Evolutionary conservation across 1,139 yeast genomes (phyloP).

Genomic region (Schwanniomyces etchellsii): DNA sequence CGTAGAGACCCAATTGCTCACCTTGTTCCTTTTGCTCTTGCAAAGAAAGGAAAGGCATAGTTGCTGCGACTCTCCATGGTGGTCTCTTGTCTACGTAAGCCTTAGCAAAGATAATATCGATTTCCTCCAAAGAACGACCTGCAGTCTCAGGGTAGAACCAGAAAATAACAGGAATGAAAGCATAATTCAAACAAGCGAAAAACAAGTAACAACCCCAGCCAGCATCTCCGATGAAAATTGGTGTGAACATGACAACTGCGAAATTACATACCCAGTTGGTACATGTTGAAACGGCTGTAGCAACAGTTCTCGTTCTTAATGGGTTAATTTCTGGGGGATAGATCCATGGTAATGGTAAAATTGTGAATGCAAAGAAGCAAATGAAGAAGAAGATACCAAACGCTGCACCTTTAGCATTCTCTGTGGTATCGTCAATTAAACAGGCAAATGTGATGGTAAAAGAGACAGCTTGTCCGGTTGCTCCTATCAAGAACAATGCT

Average conservation of each 20-base stretch:
- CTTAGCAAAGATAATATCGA: slow-evolving; percentile 41
- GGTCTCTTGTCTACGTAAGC: slow-evolving; percentile 41
- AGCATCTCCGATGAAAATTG: slow-evolving; percentile 31
- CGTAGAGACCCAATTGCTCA: slow-evolving; percentile 41
- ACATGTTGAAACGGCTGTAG: slow-evolving; percentile 46
- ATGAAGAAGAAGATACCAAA: slow-evolving; percentile 52
- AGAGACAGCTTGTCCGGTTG: slow-evolving; percentile 40
- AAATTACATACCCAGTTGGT: slow-evolving; percentile 44
- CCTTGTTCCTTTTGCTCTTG: slow-evolving; percentile 46
- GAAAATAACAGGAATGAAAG: slow-evolving; percentile 37
- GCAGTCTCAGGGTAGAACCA: slow-evolving; percentile 47
- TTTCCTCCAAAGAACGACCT: slow-evolving; percentile 44
- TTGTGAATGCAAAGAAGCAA: slow-evolving; percentile 50
- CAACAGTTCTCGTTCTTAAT: slow-evolving; percentile 54
- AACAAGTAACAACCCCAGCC: slow-evolving; percentile 43
- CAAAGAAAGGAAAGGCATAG: slow-evolving; percentile 41
- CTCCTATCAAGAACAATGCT: slow-evolving; percentile 48
- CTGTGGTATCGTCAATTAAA: slow-evolving; percentile 25
- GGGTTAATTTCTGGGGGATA: slow-evolving; percentile 63
- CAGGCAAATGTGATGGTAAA: slow-evolving; percentile 39
- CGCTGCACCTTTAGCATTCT: slow-evolving; percentile 43
- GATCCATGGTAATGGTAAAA: slow-evolving; percentile 54
- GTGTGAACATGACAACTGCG: slow-evolving; percentile 46
- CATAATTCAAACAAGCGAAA: slow-evolving; percentile 35
- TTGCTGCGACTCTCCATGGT: slow-evolving; percentile 48